These are phyloP conservation scores for Aspergillus fijiensis DNA, from an alignment of 2,329 filamentous ascomycete genomes.

Conservation along the genomic window DNA sequence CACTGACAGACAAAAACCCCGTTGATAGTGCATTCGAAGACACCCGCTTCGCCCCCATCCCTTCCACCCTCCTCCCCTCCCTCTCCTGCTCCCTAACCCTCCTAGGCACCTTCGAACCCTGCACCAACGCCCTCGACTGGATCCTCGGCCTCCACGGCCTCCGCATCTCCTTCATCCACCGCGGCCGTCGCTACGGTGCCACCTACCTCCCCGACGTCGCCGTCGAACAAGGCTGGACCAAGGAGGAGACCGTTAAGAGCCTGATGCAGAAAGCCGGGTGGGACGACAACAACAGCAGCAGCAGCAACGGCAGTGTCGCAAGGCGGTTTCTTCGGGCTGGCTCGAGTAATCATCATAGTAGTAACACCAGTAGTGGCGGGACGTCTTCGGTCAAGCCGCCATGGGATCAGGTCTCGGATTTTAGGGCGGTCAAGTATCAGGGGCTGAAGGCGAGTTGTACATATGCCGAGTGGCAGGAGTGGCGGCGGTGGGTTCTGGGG, in stretches of 20 bases:
- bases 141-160: constrained; percentile 81
- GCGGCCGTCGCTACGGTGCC: constrained; percentile 71
- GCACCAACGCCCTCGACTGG: constrained; percentile 77
- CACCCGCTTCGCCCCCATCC: constrained; percentile 60
- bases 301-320: constrained; percentile 34
- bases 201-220: constrained; percentile 94
- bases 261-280: constrained; percentile 95
- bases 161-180: constrained; percentile 77
- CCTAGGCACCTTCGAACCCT: constrained; percentile 79
- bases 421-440: constrained; percentile 81
- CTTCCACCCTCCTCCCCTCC: constrained; percentile 47
- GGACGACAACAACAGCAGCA: constrained; percentile 53
- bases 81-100: constrained; percentile 69
- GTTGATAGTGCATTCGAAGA: constrained; percentile 61
- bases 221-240: constrained; percentile 88
- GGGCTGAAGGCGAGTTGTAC: constrained; percentile 72
- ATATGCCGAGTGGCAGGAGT: constrained; percentile 74
- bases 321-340: constrained; percentile 37
- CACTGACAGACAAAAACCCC: constrained; percentile 1
- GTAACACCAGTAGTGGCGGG: constrained; percentile 34
- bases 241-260: constrained; percentile 86
- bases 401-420: constrained; percentile 73
- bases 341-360: not conserved
- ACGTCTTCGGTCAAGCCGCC: constrained; percentile 31
- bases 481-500: constrained; percentile 67